Conservation (phyloP, 2,329 filamentous ascomycete genomes). For the Fusarium tupiense region DNA sequence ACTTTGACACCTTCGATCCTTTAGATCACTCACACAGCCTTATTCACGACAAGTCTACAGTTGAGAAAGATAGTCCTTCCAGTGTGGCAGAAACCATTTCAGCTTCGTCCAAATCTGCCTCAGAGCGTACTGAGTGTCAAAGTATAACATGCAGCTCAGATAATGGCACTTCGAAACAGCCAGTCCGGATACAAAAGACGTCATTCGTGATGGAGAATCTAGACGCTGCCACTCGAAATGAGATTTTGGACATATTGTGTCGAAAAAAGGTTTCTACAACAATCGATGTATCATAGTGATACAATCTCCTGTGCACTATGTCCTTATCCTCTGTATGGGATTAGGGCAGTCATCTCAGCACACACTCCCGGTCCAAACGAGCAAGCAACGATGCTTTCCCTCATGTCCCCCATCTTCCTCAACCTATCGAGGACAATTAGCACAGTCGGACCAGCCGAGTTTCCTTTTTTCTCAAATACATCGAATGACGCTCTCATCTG, state of each 20-base stretch:
- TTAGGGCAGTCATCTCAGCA: neutral
- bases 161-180: neutral
- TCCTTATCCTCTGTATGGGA: neutral
- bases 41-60: neutral
- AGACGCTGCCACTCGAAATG: conserved; percentile 2
- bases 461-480: conserved; percentile 3
- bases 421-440: neutral
- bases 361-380: conserved; percentile 2
- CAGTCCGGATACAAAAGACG: neutral
- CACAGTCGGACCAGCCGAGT: conserved; percentile 1
- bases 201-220: conserved; percentile 11
- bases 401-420: neutral
- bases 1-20: neutral
- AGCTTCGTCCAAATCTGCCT: neutral
- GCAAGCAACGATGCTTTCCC: conserved; percentile 4
- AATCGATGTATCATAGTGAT: conserved; percentile 6
- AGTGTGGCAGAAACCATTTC: neutral
- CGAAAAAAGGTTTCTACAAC: conserved; percentile 6
- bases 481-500: conserved; percentile 6
- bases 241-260: conserved; percentile 7
- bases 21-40: neutral
- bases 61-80: conserved; percentile 1
- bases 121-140: neutral
- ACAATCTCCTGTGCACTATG: neutral
- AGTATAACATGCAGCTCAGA: conserved; percentile 1